A percentile compares a stretch with the other conserved stretches of the same genome.
Evolutionary conservation across 345 rosid genomes (phyloP).

Genomic region (Combretum micranthum): DNA sequence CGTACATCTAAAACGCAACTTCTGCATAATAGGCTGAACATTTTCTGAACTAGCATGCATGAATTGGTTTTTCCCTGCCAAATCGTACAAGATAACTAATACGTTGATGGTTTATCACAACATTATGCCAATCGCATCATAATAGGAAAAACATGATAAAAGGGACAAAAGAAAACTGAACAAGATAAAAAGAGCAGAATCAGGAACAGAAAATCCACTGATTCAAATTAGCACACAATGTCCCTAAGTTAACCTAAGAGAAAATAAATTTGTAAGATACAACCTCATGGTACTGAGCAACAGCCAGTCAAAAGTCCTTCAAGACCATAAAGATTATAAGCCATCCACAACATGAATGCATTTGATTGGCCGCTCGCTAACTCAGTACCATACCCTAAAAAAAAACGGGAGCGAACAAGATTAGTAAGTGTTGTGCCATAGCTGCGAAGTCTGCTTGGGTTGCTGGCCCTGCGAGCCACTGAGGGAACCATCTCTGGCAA

Average conservation of each 20-base stretch:
- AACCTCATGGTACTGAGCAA: conserved; percentile 47
- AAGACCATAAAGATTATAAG: conserved; percentile 16
- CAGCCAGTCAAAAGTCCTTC: conserved; percentile 28
- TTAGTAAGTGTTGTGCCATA: conserved; percentile 95
- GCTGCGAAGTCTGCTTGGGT: conserved; percentile 78
- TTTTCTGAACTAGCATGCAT: too few species aligned
- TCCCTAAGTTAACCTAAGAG: conserved; percentile 40
- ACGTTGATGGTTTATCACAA: too few species aligned
- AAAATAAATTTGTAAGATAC: conserved; percentile 38
- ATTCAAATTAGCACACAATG: conserved; percentile 47
- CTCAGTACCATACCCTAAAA: conserved; percentile 48
- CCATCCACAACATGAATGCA: conserved; percentile 17
- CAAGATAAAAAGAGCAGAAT: background rate
- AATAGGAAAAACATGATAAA: conserved; percentile 1
- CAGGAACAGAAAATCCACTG: conserved; percentile 15
- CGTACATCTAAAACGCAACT: background rate
- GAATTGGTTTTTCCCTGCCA: too few species aligned
- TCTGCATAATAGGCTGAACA: conserved; percentile 10
- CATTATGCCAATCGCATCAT: background rate
- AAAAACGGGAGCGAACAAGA: conserved; percentile 25
- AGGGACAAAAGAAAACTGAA: background rate
- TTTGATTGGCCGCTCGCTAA: conserved; percentile 30
- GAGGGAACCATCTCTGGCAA: conserved; percentile 61
- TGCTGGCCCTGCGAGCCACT: conserved; percentile 70
- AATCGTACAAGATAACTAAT: too few species aligned